Evolutionary conservation across 345 rosid species (phyloP), one percentile per base, ranked within the genome.

Genomic region (Eucalyptus globulus): DNA sequence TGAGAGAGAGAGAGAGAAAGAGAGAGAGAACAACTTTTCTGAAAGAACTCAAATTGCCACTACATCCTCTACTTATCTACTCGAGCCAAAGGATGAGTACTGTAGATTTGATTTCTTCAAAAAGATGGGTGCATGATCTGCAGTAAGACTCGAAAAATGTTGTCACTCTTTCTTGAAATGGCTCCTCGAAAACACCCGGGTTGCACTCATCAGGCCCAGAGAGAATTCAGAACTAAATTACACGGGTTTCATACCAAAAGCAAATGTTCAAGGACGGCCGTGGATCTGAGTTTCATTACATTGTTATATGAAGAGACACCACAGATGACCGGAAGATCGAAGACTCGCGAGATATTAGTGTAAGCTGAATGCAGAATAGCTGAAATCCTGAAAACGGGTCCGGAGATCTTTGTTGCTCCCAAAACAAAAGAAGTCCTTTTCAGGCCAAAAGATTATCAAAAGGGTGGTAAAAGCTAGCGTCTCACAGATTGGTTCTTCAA

Each of bases 321-420:
- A 34, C 24, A 9, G 11, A 69, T 34, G 80, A 69, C 43, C 0
- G 3, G 37, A 31, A 31, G 80, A 69, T 69, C 7, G 4, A 69
- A 69, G 80, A 3, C 43, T 34, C 21, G 5, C 0, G 26, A 69
- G 24, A 69, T 69, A 9, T 34, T 69, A 69, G 80, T 69, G 44
- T 17, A 69, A 3, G 80, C 24, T 34, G 44, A 69, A 34, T 69
- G 14, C 7, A 34, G 40, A 34, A 69, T 17, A 69, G 80, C 80
- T 2, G 2, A 69, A 69, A 69, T 31, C 80, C 80, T 31, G 80
- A 16, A 69, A 31, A 31, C 0, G 1, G 11, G 6, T 34, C 37
- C 0, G 2, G 43, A 69, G 43, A 69, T 16, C 19, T 65, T 2
- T 31, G 9, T 34, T 16, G 80, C 43, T 0, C 80, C 22, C 22